A percentile compares a stretch with the other conserved stretches of the same genome.
phyloP scores from a whole-genome alignment of 2,329 filamentous ascomycete genomes.

The Beauveria sp. region DNA sequence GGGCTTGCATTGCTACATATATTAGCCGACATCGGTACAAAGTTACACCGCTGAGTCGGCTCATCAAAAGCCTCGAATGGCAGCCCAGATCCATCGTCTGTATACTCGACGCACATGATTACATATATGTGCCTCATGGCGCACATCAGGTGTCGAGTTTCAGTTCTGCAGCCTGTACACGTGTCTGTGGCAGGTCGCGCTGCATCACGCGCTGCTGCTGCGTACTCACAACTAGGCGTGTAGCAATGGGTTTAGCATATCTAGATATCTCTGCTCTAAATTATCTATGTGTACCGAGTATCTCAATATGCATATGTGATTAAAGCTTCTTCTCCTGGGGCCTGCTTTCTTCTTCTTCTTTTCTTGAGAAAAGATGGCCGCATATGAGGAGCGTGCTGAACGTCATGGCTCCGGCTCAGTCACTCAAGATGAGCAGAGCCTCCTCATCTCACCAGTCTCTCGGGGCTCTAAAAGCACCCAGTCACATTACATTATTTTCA shows the following conservation, averaged over 20 bases:
- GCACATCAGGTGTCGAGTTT: neutral
- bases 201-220: neutral
- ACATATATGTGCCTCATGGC: neutral
- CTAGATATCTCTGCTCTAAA: neutral
- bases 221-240: neutral
- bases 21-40: neutral
- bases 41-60: neutral
- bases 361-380: neutral
- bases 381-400: neutral
- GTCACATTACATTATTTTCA: neutral
- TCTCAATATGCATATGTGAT: neutral
- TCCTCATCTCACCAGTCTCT: neutral
- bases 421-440: neutral
- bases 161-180: neutral
- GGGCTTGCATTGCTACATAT: neutral
- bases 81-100: neutral
- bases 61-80: neutral
- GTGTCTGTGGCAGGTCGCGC: neutral
- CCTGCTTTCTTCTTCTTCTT: neutral
- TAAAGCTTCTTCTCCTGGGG: neutral
- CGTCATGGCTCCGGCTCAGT: neutral
- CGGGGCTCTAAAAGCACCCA: neutral
- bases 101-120: neutral
- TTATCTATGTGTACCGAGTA: no score
- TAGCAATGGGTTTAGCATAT: neutral